These are phyloP conservation scores for Daldinia concentrica DNA, from an alignment of 495 filamentous ascomycete species.

Conservation along the genomic window DNA sequence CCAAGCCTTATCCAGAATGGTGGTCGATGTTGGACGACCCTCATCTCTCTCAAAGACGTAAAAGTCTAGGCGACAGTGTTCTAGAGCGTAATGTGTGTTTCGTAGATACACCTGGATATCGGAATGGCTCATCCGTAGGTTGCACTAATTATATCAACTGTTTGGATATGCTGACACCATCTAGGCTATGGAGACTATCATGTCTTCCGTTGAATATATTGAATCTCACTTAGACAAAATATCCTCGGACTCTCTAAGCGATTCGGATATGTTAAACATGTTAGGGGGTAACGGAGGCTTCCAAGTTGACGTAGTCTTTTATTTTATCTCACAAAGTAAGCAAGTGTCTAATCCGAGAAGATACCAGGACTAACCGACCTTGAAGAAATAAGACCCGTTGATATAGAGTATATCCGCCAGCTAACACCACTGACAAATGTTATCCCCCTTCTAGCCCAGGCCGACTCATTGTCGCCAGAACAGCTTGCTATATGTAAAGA, in stretches of 20 bases:
- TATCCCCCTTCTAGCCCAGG: slow-evolving; percentile 81
- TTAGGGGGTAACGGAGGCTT: slow-evolving; percentile 86
- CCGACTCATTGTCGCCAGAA: slow-evolving; percentile 71
- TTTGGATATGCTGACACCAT: slow-evolving; percentile 20
- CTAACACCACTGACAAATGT: slow-evolving; percentile 85
- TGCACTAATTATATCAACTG: slow-evolving; percentile 1
- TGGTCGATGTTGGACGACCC: slow-evolving; percentile 91
- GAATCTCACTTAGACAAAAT: slow-evolving; percentile 75
- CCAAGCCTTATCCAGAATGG: slow-evolving; percentile 91
- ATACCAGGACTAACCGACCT: slow-evolving; percentile 34
- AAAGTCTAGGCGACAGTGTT: slow-evolving; percentile 81
- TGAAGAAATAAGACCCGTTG: slow-evolving; percentile 73
- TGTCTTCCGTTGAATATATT: slow-evolving; percentile 73
- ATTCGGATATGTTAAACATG: slow-evolving; percentile 80
- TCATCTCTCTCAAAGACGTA: slow-evolving; percentile 73
- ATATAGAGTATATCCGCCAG: slow-evolving; percentile 79
- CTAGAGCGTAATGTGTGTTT: slow-evolving; percentile 96
- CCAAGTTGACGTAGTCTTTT: slow-evolving; percentile 90
- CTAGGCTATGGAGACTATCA: slow-evolving; percentile 70
- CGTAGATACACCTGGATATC: slow-evolving; percentile 87
- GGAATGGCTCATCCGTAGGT: slow-evolving; percentile 66
- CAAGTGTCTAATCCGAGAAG: not conserved
- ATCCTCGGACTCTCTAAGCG: slow-evolving; percentile 66
- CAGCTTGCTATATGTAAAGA: slow-evolving; percentile 71
- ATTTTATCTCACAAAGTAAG: slow-evolving; percentile 67